Percentiles rank a stretch among this genome's conserved stretches.
Conservation (phyloP, 192 early-diverging fungal species). For the Podila clonocystis region DNA sequence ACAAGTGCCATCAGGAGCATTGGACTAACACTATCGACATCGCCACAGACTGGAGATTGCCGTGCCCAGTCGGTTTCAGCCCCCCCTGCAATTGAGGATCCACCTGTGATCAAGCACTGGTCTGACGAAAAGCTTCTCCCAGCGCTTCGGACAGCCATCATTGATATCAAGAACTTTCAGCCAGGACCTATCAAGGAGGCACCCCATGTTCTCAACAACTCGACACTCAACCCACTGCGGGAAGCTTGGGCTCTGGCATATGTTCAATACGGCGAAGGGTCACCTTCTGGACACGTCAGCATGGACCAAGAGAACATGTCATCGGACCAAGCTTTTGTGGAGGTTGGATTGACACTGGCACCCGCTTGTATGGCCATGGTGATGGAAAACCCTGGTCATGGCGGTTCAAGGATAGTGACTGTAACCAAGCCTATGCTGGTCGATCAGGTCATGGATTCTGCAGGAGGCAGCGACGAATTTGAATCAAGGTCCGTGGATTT, state of each 20-base stretch:
- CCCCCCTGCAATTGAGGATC: background rate
- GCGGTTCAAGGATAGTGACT: slow-evolving; percentile 35
- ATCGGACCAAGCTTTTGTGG: background rate
- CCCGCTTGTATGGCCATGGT: slow-evolving; percentile 50
- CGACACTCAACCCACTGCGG: slow-evolving; percentile 17
- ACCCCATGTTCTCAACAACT: slow-evolving; percentile 16
- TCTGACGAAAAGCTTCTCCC: slow-evolving; percentile 19
- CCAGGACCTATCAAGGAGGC: slow-evolving; percentile 38
- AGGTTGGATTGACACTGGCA: slow-evolving; percentile 24
- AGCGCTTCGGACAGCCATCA: slow-evolving; percentile 27
- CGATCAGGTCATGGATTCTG: slow-evolving; percentile 50
- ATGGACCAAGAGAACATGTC: background rate
- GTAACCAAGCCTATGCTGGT: slow-evolving; percentile 45
- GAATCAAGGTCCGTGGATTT: slow-evolving; percentile 15
- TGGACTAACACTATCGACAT: background rate
- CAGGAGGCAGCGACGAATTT: background rate
- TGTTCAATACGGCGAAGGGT: slow-evolving; percentile 24
- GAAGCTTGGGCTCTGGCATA: slow-evolving; percentile 45
- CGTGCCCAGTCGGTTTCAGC: background rate
- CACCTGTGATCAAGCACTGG: slow-evolving; percentile 18
- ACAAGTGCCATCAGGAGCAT: slow-evolving; percentile 23
- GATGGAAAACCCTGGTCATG: slow-evolving; percentile 17
- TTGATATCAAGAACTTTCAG: slow-evolving; percentile 32
- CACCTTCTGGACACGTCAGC: background rate
- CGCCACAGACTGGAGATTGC: background rate